Evolutionary conservation across 2,329 filamentous ascomycete species (phyloP).

Genomic region (Cercospora sp.): DNA sequence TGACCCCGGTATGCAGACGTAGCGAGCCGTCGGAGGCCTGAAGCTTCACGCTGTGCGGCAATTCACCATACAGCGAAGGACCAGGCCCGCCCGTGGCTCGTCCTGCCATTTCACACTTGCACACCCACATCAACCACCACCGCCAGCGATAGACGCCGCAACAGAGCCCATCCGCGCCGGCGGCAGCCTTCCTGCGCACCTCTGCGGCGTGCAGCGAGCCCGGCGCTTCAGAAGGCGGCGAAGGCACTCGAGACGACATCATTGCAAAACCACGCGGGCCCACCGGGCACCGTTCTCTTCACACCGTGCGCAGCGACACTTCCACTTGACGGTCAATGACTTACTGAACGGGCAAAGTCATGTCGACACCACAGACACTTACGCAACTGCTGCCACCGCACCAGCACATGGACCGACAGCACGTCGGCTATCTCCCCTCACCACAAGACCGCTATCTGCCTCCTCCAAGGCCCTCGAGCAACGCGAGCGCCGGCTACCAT

Average conservation of each 20-base stretch:
- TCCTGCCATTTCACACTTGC: neutral
- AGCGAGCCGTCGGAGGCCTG: constrained; percentile 4
- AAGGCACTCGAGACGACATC: constrained; percentile 12
- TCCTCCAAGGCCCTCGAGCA: constrained; percentile 38
- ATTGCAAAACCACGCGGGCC: constrained; percentile 6
- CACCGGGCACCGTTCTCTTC: constrained; percentile 2
- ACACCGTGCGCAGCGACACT: constrained; percentile 1
- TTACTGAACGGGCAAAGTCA: constrained; percentile 15
- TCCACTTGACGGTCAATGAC: neutral
- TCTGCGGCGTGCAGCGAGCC: constrained; percentile 5
- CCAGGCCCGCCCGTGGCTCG: neutral
- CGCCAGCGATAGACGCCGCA: neutral
- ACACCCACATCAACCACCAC: neutral
- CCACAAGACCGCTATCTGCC: constrained; percentile 37
- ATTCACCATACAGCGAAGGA: constrained; percentile 3
- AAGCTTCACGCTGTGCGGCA: constrained; percentile 4
- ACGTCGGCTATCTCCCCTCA: constrained; percentile 31
- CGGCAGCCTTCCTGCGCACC: neutral
- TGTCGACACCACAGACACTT: constrained; percentile 38
- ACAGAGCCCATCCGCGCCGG: neutral
- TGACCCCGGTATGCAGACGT: constrained; percentile 10
- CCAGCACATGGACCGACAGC: constrained; percentile 36
- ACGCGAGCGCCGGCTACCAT: constrained; percentile 36
- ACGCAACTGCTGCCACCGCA: constrained; percentile 36
- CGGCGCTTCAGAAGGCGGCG: constrained; percentile 8